Base-by-base conservation (phyloP, 805 yeast genomes). In the Yamadazyma laniorum region DNA sequence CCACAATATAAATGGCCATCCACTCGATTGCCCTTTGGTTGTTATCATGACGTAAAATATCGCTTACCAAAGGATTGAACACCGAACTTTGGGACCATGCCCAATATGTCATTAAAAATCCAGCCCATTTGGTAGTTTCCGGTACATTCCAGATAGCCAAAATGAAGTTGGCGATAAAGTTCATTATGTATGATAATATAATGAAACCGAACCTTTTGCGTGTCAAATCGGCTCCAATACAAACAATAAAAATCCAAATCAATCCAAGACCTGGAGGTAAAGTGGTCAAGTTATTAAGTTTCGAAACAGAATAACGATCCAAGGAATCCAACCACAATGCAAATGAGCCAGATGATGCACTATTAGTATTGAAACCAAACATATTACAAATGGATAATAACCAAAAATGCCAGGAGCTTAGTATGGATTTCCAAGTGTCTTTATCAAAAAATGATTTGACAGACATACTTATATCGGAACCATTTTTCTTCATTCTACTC, bases 231-330 rank as follows among this genome's bases (percentile, higher is more conserved):
- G 82, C 78, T 34, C 76, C 76, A 23, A 65, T 57, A 30, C 77
- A 67, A 18, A 68, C 63, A 6, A 73, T 41, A 15, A 71, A 42
- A n/a, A 75, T 68, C 48, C 61, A 79, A 2, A 74, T 52, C 26
- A 80, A 65, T 6, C 85, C 85, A 19, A 80, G 54, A 11, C 76
- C 81, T 1, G 85, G 83, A 0, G 85, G 77, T 13, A 77, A 46
- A 3, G 80, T 69, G 9, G 80, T 63, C 33, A 75, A 58, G 40
- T 77, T 64, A 49, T 80, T 77, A 15, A 78, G 56, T 40, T 62
- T 59, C 1, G 66, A 69, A 30, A 67, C 60, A 0, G 70, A 51
- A 50, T 69, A 79, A 25, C 63, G 60, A 32, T 65, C 53, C 32
- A 49, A 40, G 13, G 56, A 49, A 29, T 53, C 42, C 18, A 61